Evolutionary conservation across 1,284 basidiomycete genomes (phyloP), one percentile per base, ranked within the genome.

Genomic region (Trametes pubescens): DNA sequence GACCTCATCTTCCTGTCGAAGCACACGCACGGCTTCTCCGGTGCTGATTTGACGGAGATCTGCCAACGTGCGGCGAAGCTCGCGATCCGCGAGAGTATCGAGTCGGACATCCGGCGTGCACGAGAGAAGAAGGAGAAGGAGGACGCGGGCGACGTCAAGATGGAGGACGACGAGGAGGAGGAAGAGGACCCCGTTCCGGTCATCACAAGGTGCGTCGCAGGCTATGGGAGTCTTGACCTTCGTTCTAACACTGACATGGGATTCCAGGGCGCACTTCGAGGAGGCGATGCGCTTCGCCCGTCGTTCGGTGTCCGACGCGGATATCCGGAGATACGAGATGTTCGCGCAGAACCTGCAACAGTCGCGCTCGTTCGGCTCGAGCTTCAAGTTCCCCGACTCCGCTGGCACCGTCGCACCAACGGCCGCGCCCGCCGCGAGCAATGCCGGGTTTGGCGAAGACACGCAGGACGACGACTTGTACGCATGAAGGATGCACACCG

Each of bases 41-140:
- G 98, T 90, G 98, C 98, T 64, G 98, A 99, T 87, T 82, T 99
- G 70, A 98, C 97, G 14, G 98, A 99, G 79, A 98, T 99, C 74
- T 99, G 97, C 77, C 96, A 99, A 80, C 90, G 98, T 66, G 93
- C 97, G 11, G 97, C 96, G 66, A 99, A 99, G 83, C 84, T 99
- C 54, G 95, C 95, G 1, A 98, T 99, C 75, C 89, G 98, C 48
- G 94, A 93, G 77, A 93, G 90, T 68, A 99, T 99, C 74, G 96
- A 99, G 75, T 81, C 93, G 7, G 98, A 99, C 78, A 93, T 99
- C 75, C 85, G 91, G 70, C 82, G 77, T 65, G 86, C 90, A 55
- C 84, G 93, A 57, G 98, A 96, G 77, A 91, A 88, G 81, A 88
- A 85, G 78, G 94, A 90, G 69, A 89, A 89, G 77, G 93, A 92